Evolutionary conservation across 75 land plant genomes (phyloP), one percentile per base, ranked within the genome.

Genomic region (Pseudotsuga menziesii): DNA sequence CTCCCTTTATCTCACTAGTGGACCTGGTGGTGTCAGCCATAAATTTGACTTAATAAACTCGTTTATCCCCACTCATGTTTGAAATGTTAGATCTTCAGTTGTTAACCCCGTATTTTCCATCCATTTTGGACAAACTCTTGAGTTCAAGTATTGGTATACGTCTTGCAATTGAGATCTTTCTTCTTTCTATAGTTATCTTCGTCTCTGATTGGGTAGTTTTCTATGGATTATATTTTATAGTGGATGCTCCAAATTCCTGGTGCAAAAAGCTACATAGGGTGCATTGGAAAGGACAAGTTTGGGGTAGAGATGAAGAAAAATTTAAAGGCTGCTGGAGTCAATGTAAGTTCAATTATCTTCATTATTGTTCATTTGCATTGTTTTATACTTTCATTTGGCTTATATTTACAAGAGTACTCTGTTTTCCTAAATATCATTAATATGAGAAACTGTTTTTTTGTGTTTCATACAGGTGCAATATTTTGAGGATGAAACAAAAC

Each of bases 181-280:
- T 3, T 39, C 4, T 39, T 39, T 4, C 62, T 77, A 22, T 52
- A 22, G 23, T 35, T n/a, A 41, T 66, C 32, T 19, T 20, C 74
- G 8, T 61, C 48, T 48, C 62, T 78, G 56, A 29, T 23, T 29
- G 25, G n/a, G 22, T 35, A 16, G 5, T 58, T 16, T 81, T 57
- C 44, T 58, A 22, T 69, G 17, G 57, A 41, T 13, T 41, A 25
- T 39, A 20, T 25, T 74, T 22, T 84, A 36, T 85, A 97, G 98
- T 97, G 99, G 99, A 97, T 97, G 93, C 91, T 97, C 16, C 99
- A 91, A 92, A 77, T 72, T 71, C 98, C 98, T 48, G 93, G 93
- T 72, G 99, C 95, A 72, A 91, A 98, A 14, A 91, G 93, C 76
- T 97, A 89, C 74, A 97, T 97, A 4, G 99, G 99, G 23, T 89